A percentile compares a stretch with the other conserved stretches of the same genome.
phyloP scores from a whole-genome alignment of 768 basidiomycete species.

The Lactifluus echinatus region DNA sequence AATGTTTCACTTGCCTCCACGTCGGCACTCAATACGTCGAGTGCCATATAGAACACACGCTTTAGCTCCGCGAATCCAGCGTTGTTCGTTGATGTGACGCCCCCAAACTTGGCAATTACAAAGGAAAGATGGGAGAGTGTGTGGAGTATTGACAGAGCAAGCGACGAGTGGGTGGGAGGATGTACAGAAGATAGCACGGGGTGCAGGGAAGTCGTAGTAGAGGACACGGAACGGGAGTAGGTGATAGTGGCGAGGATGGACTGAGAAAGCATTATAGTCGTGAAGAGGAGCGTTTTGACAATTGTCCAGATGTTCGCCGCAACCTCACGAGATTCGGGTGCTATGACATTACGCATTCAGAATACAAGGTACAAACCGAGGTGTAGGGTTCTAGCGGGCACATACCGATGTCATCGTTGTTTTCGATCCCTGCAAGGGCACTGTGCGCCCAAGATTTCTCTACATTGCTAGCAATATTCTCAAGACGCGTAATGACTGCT shows the following conservation, averaged over 20 bases:
- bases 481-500: slow-evolving; percentile 17
- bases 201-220: neutral
- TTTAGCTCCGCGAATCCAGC: slow-evolving; percentile 65
- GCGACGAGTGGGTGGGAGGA: slow-evolving; percentile 31
- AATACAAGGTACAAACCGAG: neutral
- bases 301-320: slow-evolving; percentile 52
- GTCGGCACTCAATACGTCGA: slow-evolving; percentile 57
- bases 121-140: slow-evolving; percentile 64
- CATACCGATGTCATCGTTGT: slow-evolving; percentile 28
- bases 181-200: neutral
- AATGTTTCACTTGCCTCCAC: slow-evolving; percentile 31
- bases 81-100: slow-evolving; percentile 44
- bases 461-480: slow-evolving; percentile 20
- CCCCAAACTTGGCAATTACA: slow-evolving; percentile 74
- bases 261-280: slow-evolving; percentile 59
- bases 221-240: slow-evolving; percentile 28
- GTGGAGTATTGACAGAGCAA: slow-evolving; percentile 48
- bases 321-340: slow-evolving; percentile 36
- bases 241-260: slow-evolving; percentile 46
- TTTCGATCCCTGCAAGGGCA: slow-evolving; percentile 22
- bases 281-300: slow-evolving; percentile 72
- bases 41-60: slow-evolving; percentile 63
- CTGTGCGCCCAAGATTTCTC: slow-evolving; percentile 27
- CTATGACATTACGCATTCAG: slow-evolving; percentile 27
- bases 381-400: neutral